Evolutionary conservation across 805 yeast species (phyloP), one percentile per base, ranked within the genome.

Genomic region (Saccharomycopsis microspora): DNA sequence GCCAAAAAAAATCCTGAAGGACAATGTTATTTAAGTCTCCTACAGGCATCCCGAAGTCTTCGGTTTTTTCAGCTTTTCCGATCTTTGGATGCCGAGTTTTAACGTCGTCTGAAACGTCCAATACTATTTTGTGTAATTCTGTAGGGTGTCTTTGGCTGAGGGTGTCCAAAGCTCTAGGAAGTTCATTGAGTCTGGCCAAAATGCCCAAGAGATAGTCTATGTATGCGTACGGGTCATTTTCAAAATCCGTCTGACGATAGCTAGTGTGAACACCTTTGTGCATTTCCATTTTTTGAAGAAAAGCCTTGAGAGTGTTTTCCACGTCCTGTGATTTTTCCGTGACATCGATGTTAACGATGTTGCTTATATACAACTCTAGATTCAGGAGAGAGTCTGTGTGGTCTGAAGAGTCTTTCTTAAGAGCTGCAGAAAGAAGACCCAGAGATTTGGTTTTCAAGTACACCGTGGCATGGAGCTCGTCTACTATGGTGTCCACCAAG

Each of bases 401-500:
- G 29, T 32, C 27, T 30, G 43, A 33, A 8, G 11, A 54, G 19
- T 57, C 54, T 28, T 42, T 44, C 19, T 47, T 50, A 9, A 51
- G 37, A 19, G 46, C 38, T 39, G 43, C 29, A 5, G 47, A 44
- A 32, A 51, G 45, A 11, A 51, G 36, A 3, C 46, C 39, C 9
- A 45, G 42, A 3, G 54, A 51, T 37, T 47, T 51, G 4, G 53
- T 46, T 35, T 61, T 65, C 39, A 82, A 66, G 56, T 81, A 85
- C n/a, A 85, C 66, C 48, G 85, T 81, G 42, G 71, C 73, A 50
- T 77, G 80, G 39, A 87, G 64, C 57, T 88, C 95, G 53, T 85
- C 95, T n/a, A 85, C 67, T 19, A 89, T 67, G 53, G 76, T 75
- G 42, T 81, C 87, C 57, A 82, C 81, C 32, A 89, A 65, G 39